phyloP scores from a whole-genome alignment of 1,284 basidiomycete species.

The Ustilago hordei region DNA sequence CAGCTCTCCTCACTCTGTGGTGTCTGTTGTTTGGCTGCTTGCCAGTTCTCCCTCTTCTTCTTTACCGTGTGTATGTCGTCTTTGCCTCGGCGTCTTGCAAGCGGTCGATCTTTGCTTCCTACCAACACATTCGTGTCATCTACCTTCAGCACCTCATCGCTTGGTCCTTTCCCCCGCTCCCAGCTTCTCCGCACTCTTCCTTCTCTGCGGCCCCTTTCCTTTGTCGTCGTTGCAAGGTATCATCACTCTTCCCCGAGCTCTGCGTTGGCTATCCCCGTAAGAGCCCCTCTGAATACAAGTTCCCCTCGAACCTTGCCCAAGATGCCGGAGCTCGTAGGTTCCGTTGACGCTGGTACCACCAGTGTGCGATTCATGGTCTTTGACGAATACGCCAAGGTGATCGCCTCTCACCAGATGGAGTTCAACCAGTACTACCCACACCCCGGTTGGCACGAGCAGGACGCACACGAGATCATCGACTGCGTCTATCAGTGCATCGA shows the following conservation, averaged over 20 bases:
- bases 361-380: conserved; percentile 95
- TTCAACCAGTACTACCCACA: conserved; percentile 67
- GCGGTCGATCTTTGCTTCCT: conserved; percentile 1
- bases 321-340: conserved; percentile 55
- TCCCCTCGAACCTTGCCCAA: conserved; percentile 5
- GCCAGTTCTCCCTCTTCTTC: neutral
- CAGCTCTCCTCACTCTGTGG: neutral
- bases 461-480: conserved; percentile 84
- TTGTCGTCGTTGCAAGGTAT: neutral
- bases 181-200: neutral
- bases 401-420: conserved; percentile 82
- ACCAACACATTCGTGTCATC: conserved; percentile 6
- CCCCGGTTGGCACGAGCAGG: conserved; percentile 91
- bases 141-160: neutral
- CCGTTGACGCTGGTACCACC: conserved; percentile 72
- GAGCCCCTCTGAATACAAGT: neutral
- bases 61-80: neutral
- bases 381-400: conserved; percentile 86
- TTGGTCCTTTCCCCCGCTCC: neutral
- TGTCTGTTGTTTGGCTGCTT: neutral
- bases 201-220: neutral
- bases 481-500: conserved; percentile 84
- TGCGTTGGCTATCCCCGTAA: neutral
- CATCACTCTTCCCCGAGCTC: neutral
- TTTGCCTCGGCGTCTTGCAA: conserved; percentile 1